phyloP scores from a whole-genome alignment of 805 yeast species.

The Saccharomycopsis babjevae region DNA sequence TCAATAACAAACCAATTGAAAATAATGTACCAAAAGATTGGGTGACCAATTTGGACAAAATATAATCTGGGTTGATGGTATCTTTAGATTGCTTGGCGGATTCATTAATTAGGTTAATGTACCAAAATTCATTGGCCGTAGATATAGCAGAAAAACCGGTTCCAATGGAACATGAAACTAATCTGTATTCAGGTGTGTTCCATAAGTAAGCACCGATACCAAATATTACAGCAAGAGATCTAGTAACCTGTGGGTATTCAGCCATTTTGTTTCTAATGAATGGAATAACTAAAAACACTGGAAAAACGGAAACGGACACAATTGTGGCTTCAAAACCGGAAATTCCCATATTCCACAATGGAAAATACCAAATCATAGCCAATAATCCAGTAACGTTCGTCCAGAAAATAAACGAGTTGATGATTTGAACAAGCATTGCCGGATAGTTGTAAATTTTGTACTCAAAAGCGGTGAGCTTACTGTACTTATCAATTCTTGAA shows the following conservation, averaged over 20 bases:
- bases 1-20: constrained; percentile 58
- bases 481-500: constrained; percentile 19
- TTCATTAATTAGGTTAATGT: constrained; percentile 26
- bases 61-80: constrained; percentile 19
- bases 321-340: constrained; percentile 84
- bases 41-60: constrained; percentile 22
- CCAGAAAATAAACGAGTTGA: constrained; percentile 79
- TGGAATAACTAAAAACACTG: constrained; percentile 43
- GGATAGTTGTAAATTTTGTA: constrained; percentile 21
- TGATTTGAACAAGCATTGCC: constrained; percentile 34
- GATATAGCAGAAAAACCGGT: constrained; percentile 51
- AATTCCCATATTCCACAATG: constrained; percentile 96
- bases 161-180: constrained; percentile 58
- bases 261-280: constrained; percentile 32
- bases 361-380: constrained; percentile 92
- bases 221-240: constrained; percentile 43
- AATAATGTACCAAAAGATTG: constrained; percentile 42
- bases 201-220: constrained; percentile 73
- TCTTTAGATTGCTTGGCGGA: constrained; percentile 24
- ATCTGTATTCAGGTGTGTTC: constrained; percentile 58
- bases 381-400: constrained; percentile 71
- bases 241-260: constrained; percentile 41
- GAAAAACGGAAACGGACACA: constrained; percentile 40
- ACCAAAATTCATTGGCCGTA: constrained; percentile 42
- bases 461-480: constrained; percentile 10